A percentile compares a stretch with the other conserved stretches of the same genome.
Evolutionary conservation across 352 stramenopile genomes (phyloP).

Genomic region (Phytophthora macrochlamydospora): DNA sequence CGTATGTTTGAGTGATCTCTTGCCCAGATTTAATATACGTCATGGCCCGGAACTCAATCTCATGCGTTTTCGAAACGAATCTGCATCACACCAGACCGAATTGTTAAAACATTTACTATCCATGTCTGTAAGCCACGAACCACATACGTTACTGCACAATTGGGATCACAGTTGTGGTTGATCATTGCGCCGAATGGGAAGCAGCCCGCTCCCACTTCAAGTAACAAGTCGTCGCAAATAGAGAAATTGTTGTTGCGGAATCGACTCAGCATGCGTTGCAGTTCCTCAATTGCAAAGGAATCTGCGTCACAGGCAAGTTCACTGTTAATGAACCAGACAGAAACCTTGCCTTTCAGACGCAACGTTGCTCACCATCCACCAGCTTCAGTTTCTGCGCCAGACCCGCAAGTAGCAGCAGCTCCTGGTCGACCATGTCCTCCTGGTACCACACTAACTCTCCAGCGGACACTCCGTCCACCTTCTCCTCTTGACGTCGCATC

Average conservation of each 20-base stretch:
- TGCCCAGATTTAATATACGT: conserved; percentile 45
- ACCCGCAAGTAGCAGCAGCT: conserved; percentile 52
- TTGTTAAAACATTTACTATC: neutral
- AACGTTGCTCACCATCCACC: conserved; percentile 32
- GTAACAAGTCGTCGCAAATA: conserved; percentile 69
- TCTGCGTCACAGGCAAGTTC: conserved; percentile 12
- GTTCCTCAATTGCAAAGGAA: conserved; percentile 31
- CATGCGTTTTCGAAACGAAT: conserved; percentile 49
- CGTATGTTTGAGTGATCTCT: conserved; percentile 73
- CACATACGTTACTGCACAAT: conserved; percentile 69
- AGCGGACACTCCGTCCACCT: conserved; percentile 14
- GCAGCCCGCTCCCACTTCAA: conserved; percentile 64
- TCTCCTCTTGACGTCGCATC: conserved; percentile 28
- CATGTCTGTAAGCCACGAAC: neutral
- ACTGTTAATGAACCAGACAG: neutral
- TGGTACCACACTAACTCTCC: conserved; percentile 63
- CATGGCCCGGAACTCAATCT: conserved; percentile 63
- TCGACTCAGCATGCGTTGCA: conserved; percentile 71
- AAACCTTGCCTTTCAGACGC: conserved; percentile 4
- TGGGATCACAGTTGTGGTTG: conserved; percentile 79
- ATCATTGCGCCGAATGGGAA: conserved; percentile 73
- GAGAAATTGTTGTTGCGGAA: conserved; percentile 84
- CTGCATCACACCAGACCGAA: conserved; percentile 10
- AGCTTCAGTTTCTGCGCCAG: conserved; percentile 62
- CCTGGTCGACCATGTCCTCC: conserved; percentile 50